Base-by-base conservation (phyloP, 1,284 basidiomycete species). In the Pseudozyma sp. region DNA sequence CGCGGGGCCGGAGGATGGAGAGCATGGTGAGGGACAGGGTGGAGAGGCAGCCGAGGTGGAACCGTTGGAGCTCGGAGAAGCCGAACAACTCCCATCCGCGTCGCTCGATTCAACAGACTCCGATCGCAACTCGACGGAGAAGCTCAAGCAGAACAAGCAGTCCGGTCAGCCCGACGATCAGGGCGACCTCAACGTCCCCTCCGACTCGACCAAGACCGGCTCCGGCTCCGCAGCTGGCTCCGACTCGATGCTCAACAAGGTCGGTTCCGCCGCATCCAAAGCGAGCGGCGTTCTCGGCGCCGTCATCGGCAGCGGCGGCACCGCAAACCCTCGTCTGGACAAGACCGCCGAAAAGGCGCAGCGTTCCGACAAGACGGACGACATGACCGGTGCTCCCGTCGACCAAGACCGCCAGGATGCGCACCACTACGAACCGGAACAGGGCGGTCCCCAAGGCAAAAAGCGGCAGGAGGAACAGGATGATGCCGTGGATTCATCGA, bases 221-320 rank as follows among this genome's bases (percentile, higher is more conserved):
- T 71, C 68, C 10, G 74, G 74, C 29, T 14, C 55, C 6, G 60
- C 59, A 7, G 73, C 68, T 14, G 69, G 74, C 13, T 51, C 62
- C 43, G 57, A 62, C 35, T 66, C 62, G 40, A 30, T 73, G 7
- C 60, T 75, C 30, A 51, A 62, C 49, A 64, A 68, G 54, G 68
- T 75, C 39, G 68, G 68, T 19, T 79, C 86, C 17, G 87, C 88
- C 13, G 85, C 87, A 19, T 86, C 87, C 9, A 87, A 90, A 63
- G 87, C 88, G 46, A 90, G 91, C 19, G 88, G 89, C 6, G 88
- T 94, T 1, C 86, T 90, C 47, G 92, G 93, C 78, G 90, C 75
- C 1, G 75, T 75, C 24, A 68, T 69, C 13, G 60, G 71, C 14
- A 17, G 49, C 13, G 42, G 51, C 35, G 44, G 34, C 37, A 24